Evolutionary conservation across 2,329 filamentous ascomycete genomes (phyloP).

Genomic region (Penicillium sp.): DNA sequence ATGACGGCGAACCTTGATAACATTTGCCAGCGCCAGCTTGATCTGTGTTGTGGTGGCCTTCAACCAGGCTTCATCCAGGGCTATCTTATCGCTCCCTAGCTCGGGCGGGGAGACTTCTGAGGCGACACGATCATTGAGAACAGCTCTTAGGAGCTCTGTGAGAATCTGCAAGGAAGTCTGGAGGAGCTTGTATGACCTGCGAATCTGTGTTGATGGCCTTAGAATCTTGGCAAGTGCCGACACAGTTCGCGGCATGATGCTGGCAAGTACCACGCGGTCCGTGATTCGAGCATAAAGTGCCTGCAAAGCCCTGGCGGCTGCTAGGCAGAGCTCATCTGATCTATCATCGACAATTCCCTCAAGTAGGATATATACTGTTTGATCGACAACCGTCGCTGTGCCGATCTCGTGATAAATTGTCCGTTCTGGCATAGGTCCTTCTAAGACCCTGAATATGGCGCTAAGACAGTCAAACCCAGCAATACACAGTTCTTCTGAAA

Average conservation of each 20-base stretch:
- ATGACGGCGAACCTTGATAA: slow-evolving; percentile 72
- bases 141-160: slow-evolving; percentile 43
- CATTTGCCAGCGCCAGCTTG: slow-evolving; percentile 73
- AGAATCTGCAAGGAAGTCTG: slow-evolving; percentile 61
- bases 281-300: slow-evolving; percentile 63
- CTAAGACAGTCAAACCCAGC: slow-evolving; percentile 69
- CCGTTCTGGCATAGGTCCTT: slow-evolving; percentile 45
- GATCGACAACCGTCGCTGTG: slow-evolving; percentile 74
- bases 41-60: slow-evolving; percentile 77
- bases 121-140: slow-evolving; percentile 48
- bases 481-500: slow-evolving; percentile 68
- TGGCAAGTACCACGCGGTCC: slow-evolving; percentile 73
- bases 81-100: slow-evolving; percentile 37
- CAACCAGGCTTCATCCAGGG: slow-evolving; percentile 64
- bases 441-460: slow-evolving; percentile 62
- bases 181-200: slow-evolving; percentile 63
- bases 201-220: slow-evolving; percentile 63
- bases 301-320: slow-evolving; percentile 65
- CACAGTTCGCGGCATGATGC: slow-evolving; percentile 82
- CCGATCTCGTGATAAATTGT: slow-evolving; percentile 51
- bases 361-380: slow-evolving; percentile 75
- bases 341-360: slow-evolving; percentile 66
- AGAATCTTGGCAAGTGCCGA: slow-evolving; percentile 76
- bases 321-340: slow-evolving; percentile 67
- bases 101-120: slow-evolving; percentile 18